Percentiles rank a stretch among this genome's conserved stretches.
Conservation (phyloP, 2,329 filamentous ascomycete genomes). For the Apiospora hydei region DNA sequence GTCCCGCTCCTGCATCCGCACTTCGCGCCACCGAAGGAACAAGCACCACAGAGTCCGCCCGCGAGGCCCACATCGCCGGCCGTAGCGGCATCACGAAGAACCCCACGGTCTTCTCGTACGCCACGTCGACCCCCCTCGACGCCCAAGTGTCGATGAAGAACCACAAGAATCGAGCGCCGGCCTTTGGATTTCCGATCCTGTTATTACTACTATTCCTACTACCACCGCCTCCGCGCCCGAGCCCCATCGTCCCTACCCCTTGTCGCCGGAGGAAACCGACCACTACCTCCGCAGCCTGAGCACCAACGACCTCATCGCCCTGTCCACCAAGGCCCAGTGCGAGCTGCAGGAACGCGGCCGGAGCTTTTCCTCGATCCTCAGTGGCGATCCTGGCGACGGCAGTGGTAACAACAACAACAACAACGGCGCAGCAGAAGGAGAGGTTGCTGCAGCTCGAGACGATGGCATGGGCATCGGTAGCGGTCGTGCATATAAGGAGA, state of each 20-base stretch:
- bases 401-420: not conserved
- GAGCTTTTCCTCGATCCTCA: not conserved
- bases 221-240: not conserved
- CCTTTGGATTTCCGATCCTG: not conserved
- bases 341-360: constrained; percentile 10
- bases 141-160: not conserved
- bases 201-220: not conserved
- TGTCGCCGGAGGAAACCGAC: not conserved
- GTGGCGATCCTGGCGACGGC: not conserved
- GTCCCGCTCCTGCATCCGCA: too few relatives aligned
- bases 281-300: not conserved
- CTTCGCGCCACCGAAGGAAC: not conserved
- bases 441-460: not conserved
- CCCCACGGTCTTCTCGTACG: not conserved
- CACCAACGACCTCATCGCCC: not conserved
- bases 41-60: not conserved
- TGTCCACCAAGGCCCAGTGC: not conserved
- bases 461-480: not conserved
- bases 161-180: not conserved
- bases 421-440: not conserved
- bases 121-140: too few relatives aligned
- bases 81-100: not conserved
- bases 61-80: not conserved
- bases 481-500: not conserved
- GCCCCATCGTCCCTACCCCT: not conserved